A percentile compares a stretch with the other conserved stretches of the same genome.
phyloP scores from a whole-genome alignment of 495 filamentous ascomycete species.

The Staphylotrichum longicolle region DNA sequence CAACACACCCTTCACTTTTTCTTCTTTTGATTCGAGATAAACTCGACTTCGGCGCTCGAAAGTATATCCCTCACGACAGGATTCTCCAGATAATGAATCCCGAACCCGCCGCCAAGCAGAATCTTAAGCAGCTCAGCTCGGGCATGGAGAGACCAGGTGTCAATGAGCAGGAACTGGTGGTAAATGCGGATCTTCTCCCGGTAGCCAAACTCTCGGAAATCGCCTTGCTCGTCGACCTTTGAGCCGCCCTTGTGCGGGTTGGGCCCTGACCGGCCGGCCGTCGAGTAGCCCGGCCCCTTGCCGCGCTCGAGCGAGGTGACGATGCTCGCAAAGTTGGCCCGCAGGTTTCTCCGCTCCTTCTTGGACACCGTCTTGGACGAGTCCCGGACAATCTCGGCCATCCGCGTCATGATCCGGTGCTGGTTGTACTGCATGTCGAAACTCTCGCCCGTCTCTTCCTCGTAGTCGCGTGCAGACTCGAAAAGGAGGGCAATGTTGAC shows the following conservation, averaged over 20 bases:
- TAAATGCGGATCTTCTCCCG: conserved; percentile 75
- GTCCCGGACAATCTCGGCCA: conserved; percentile 53
- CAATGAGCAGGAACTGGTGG: conserved; percentile 71
- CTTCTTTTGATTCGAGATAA: conserved; percentile 23
- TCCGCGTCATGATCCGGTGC: conserved; percentile 57
- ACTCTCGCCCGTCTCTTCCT: conserved; percentile 58
- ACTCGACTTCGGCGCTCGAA: conserved; percentile 36
- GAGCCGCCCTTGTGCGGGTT: conserved; percentile 48
- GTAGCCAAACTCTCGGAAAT: conserved; percentile 72
- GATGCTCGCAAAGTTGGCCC: conserved; percentile 77
- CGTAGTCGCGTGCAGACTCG: conserved; percentile 70
- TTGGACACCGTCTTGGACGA: conserved; percentile 73
- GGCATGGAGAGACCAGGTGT: conserved; percentile 87
- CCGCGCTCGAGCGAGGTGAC: conserved; percentile 75
- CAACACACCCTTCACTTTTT: conserved; percentile 7
- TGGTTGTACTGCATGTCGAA: conserved; percentile 47
- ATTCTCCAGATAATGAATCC: conserved; percentile 78
- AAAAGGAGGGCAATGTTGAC: conserved; percentile 88
- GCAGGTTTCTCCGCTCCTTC: conserved; percentile 72
- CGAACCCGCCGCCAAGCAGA: conserved; percentile 77
- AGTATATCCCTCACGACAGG: conserved; percentile 74
- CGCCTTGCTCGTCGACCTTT: conserved; percentile 68
- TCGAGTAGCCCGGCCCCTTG: conserved; percentile 48
- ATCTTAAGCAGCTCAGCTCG: conserved; percentile 71
- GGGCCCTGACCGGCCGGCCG: conserved; percentile 36